Evolutionary conservation across 345 rosid species (phyloP).

Genomic region (Clausena lansium): DNA sequence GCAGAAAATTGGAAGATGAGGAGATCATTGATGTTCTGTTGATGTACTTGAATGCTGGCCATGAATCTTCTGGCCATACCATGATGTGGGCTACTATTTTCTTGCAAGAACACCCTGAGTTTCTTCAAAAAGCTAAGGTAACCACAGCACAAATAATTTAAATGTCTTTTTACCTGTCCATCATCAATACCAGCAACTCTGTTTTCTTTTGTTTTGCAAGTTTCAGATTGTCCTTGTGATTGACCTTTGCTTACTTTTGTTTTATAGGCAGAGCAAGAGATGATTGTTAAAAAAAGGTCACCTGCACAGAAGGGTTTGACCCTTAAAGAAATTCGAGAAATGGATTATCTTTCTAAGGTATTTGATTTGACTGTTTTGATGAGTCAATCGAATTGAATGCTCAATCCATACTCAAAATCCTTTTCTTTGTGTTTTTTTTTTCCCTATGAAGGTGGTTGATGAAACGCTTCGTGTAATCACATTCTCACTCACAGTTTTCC

Average conservation of each 20-base stretch:
- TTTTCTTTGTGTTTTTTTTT: too few relatives aligned
- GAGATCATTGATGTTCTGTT: conserved; percentile 77
- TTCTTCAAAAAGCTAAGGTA: conserved; percentile 68
- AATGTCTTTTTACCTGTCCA: neutral
- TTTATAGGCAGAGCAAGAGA: conserved; percentile 69
- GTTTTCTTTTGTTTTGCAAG: neutral
- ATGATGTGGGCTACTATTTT: conserved; percentile 80
- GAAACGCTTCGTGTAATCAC: conserved; percentile 79
- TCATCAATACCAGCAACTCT: neutral
- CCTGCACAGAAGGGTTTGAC: conserved; percentile 48
- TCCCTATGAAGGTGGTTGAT: conserved; percentile 57
- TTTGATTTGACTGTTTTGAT: neutral
- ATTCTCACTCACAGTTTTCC: conserved; percentile 71
- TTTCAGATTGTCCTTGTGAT: neutral
- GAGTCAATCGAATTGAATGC: neutral
- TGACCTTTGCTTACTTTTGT: neutral
- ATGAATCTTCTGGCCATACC: conserved; percentile 87
- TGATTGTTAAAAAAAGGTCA: conserved; percentile 40
- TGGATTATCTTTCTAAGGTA: conserved; percentile 73
- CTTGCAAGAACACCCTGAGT: conserved; percentile 66
- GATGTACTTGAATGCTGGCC: conserved; percentile 90
- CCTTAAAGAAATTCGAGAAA: conserved; percentile 66
- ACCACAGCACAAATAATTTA: neutral
- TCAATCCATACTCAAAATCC: neutral
- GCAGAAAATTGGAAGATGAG: conserved; percentile 55